phyloP scores from a whole-genome alignment of 2,329 filamentous ascomycete genomes.

The Ilyonectria sp. region DNA sequence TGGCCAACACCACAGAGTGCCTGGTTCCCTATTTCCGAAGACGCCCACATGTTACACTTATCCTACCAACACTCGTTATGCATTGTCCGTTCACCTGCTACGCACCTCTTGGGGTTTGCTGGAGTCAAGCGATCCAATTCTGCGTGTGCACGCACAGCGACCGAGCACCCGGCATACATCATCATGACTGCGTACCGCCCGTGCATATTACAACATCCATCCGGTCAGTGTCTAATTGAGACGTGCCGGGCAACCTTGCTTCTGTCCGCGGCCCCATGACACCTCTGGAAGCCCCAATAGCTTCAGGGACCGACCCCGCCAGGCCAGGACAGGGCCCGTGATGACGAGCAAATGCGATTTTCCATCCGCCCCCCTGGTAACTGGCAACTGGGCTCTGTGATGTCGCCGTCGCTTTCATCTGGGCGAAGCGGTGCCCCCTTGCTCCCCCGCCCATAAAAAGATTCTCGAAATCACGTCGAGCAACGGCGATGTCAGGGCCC shows the following conservation, averaged over 20 bases:
- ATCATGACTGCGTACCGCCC: constrained; percentile 9
- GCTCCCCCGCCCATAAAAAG: constrained; percentile 19
- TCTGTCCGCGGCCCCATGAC: constrained; percentile 1
- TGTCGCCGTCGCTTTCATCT: constrained; percentile 5
- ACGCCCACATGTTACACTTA: background rate
- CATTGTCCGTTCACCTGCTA: background rate
- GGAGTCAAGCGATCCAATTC: background rate
- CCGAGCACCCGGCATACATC: background rate
- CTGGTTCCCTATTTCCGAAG: background rate
- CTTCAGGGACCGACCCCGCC: constrained; percentile 13
- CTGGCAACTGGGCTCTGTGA: constrained; percentile 4
- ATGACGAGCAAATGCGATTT: constrained; percentile 23
- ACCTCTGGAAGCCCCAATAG: constrained; percentile 11
- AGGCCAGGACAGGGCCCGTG: constrained; percentile 9
- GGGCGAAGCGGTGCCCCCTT: background rate
- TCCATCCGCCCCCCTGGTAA: constrained; percentile 19
- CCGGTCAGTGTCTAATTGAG: constrained; percentile 9
- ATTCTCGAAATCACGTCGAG: constrained; percentile 27
- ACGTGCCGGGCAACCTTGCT: constrained; percentile 1
- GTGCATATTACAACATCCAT: no score
- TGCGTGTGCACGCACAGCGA: constrained; percentile 12
- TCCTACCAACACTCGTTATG: constrained; percentile 8
- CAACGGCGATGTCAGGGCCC: constrained; percentile 13
- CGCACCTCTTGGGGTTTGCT: background rate
- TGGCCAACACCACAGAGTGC: constrained; percentile 10